Conservation (phyloP, 2,329 filamentous ascomycete species). For the Sporothrix pallida region DNA sequence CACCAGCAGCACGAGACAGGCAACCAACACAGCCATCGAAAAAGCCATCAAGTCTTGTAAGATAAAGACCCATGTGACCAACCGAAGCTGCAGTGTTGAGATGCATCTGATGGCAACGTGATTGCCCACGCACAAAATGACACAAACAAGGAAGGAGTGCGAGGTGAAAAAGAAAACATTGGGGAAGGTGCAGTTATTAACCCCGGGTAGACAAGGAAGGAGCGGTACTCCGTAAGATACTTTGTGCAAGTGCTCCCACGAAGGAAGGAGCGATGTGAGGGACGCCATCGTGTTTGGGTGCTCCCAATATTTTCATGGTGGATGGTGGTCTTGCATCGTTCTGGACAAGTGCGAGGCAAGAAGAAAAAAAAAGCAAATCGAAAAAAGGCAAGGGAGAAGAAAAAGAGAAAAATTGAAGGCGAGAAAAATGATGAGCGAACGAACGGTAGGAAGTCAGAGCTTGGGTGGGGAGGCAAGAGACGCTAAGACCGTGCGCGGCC, state of each 20-base stretch:
- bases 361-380: conserved; percentile 9
- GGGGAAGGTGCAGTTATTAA: conserved; percentile 5
- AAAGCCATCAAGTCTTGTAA: not conserved
- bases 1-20: conserved; percentile 2
- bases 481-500: conserved; percentile 38
- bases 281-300: not conserved
- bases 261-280: conserved; percentile 9
- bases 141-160: not conserved
- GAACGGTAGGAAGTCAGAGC: conserved; percentile 30
- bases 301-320: conserved; percentile 3
- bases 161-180: not conserved
- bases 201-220: conserved; percentile 11
- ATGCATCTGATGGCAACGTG: not conserved
- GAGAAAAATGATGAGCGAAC: conserved; percentile 16
- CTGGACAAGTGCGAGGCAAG: conserved; percentile 1
- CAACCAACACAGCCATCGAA: not conserved
- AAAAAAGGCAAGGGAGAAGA: conserved; percentile 24
- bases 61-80: not conserved
- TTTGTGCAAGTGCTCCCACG: not conserved
- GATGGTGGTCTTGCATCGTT: conserved; percentile 17
- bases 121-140: not conserved
- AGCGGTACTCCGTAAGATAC: conserved; percentile 11
- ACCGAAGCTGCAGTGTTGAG: conserved; percentile 4
- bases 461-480: conserved; percentile 27
- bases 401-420: conserved; percentile 22